These are phyloP conservation scores for Brassica incana DNA, from an alignment of 345 rosid species.

Conservation along the genomic window DNA sequence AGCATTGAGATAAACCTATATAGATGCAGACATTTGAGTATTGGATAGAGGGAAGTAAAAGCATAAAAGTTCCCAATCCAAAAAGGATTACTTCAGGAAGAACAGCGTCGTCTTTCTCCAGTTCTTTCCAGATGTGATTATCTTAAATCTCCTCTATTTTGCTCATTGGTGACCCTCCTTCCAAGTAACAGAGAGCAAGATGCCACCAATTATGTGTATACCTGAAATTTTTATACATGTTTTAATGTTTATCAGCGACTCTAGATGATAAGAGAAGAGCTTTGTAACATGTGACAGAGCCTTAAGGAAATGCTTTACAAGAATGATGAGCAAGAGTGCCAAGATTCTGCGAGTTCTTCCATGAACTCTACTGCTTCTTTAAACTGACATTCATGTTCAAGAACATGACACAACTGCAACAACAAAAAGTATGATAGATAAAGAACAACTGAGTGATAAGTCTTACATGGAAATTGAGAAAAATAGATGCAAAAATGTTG, in stretches of 20 bases:
- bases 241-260: neutral
- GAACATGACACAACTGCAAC: slow-evolving; percentile 83
- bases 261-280: too few relatives aligned
- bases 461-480: too few relatives aligned
- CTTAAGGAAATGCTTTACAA: slow-evolving; percentile 47
- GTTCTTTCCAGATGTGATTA: slow-evolving; percentile 70
- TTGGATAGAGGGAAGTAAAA: slow-evolving; percentile 1
- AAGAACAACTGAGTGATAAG: neutral
- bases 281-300: neutral
- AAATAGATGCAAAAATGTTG: too few relatives aligned
- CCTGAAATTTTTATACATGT: slow-evolving; percentile 40
- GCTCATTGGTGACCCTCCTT: slow-evolving; percentile 68
- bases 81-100: slow-evolving; percentile 51
- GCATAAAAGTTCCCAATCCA: neutral
- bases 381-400: slow-evolving; percentile 71
- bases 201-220: slow-evolving; percentile 99
- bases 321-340: slow-evolving; percentile 75
- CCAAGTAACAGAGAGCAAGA: slow-evolving; percentile 88
- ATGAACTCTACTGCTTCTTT: slow-evolving; percentile 86
- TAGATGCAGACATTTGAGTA: slow-evolving; percentile 27
- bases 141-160: slow-evolving; percentile 72
- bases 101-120: slow-evolving; percentile 57
- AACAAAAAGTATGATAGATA: neutral
- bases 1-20: slow-evolving; percentile 78
- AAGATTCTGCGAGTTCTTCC: slow-evolving; percentile 64